Evolutionary conservation across 2,329 filamentous ascomycete genomes (phyloP).

Genomic region (Pyrenophora seminiperda): DNA sequence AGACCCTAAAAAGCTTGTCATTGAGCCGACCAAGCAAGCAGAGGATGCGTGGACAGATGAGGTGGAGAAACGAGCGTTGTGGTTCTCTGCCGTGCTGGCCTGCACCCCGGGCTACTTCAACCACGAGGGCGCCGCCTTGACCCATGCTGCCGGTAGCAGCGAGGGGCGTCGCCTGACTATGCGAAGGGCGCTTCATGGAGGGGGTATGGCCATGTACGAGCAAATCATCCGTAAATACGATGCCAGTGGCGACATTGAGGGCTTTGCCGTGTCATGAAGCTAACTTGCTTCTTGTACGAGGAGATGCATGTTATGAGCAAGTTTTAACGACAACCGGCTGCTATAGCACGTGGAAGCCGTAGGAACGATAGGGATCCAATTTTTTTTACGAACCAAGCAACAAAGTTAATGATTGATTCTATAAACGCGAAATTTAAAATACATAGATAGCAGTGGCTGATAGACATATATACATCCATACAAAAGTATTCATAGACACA

Average conservation of each 20-base stretch:
- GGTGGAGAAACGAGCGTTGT: slow-evolving; percentile 9
- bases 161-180: slow-evolving; percentile 4
- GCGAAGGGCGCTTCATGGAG: slow-evolving; percentile 9
- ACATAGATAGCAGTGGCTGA: too few species aligned
- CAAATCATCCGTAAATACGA: slow-evolving; percentile 9
- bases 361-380: too few species aligned
- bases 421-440: too few species aligned
- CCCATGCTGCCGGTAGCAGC: neutral
- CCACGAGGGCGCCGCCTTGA: slow-evolving; percentile 6
- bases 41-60: slow-evolving; percentile 14
- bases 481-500: too few species aligned
- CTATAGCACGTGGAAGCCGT: too few species aligned
- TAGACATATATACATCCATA: too few species aligned
- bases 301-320: too few species aligned
- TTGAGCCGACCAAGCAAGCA: slow-evolving; percentile 10
- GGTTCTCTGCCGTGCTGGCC: slow-evolving; percentile 7
- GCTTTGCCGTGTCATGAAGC: slow-evolving; percentile 9
- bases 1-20: neutral
- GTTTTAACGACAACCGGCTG: too few species aligned
- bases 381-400: too few species aligned
- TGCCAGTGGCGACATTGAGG: slow-evolving; percentile 12
- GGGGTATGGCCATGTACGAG: slow-evolving; percentile 12
- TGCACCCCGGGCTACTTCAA: slow-evolving; percentile 24
- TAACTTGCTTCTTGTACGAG: too few species aligned
- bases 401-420: too few species aligned